Conservation (phyloP, 139 green algal species). For the Chlorella vulgaris region DNA sequence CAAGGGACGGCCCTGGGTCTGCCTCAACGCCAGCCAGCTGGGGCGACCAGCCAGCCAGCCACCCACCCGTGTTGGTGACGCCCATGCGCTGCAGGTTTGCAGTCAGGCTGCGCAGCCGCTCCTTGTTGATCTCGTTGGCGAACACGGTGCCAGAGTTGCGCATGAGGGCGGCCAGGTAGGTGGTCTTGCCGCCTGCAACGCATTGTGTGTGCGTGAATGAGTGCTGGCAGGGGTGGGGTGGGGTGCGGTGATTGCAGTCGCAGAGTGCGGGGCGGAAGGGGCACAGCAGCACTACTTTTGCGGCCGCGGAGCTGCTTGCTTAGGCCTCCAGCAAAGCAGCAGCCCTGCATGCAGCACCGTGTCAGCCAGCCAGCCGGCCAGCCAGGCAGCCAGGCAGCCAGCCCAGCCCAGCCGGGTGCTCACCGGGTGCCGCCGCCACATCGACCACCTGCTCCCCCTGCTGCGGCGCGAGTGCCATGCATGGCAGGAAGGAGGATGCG, state of each 20-base stretch:
- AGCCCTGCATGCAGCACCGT: no score
- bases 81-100: conserved; percentile 97
- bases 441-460: conserved; percentile 90
- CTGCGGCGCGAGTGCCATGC: conserved; percentile 96
- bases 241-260: no score
- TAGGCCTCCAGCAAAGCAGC: no score
- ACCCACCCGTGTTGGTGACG: conserved; percentile 82
- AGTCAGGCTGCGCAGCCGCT: conserved; percentile 88
- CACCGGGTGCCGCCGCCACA: conserved; percentile 93
- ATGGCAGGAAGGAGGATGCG: conserved; percentile 96
- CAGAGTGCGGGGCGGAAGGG: no score
- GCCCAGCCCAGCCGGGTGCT: background rate
- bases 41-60: background rate
- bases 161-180: conserved; percentile 96
- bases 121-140: conserved; percentile 95
- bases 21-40: no score
- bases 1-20: background rate
- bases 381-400: background rate
- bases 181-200: conserved; percentile 93
- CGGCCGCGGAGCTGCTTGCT: no score
- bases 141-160: conserved; percentile 94
- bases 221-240: no score
- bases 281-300: no score
- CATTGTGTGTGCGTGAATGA: background rate
- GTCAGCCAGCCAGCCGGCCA: no score